Evolutionary conservation across 1,284 basidiomycete genomes (phyloP).

Genomic region (Naganishia albida): DNA sequence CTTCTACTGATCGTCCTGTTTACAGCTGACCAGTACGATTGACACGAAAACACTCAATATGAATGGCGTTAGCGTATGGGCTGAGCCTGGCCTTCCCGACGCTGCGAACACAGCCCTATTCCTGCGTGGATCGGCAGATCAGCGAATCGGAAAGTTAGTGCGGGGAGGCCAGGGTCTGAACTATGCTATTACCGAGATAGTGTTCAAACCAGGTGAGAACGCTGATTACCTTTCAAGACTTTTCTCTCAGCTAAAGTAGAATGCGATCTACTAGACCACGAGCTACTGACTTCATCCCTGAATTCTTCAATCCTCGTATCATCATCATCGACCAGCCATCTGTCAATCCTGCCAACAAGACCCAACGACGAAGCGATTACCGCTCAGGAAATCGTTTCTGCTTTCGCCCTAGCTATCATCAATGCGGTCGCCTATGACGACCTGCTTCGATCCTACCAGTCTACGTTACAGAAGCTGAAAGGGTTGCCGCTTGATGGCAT

Average conservation of each 20-base stretch:
- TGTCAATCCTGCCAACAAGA: not conserved
- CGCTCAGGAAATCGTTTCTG: not conserved
- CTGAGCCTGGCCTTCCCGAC: not conserved
- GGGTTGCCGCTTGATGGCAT: not conserved
- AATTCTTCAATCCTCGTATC: slow-evolving; percentile 2
- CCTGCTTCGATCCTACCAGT: slow-evolving; percentile 11
- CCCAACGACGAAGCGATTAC: not conserved
- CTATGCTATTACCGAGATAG: not conserved
- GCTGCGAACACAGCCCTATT: not conserved
- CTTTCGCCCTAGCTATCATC: slow-evolving; percentile 7
- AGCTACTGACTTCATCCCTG: slow-evolving; percentile 1
- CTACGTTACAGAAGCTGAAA: not conserved
- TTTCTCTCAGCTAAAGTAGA: not conserved
- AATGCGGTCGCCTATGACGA: slow-evolving; percentile 14
- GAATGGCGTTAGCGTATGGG: not conserved
- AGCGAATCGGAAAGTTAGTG: not conserved
- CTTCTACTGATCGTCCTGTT: not conserved
- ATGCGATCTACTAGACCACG: not conserved
- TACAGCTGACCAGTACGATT: slow-evolving; percentile 1
- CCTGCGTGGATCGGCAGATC: not conserved
- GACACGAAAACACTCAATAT: slow-evolving; percentile 1
- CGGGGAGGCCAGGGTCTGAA: not conserved
- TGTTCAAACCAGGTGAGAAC: not conserved
- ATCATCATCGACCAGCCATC: not conserved
- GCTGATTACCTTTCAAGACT: too few species aligned